Evolutionary conservation across 2,329 filamentous ascomycete species (phyloP).

Genomic region (Epichloe sylvatica): DNA sequence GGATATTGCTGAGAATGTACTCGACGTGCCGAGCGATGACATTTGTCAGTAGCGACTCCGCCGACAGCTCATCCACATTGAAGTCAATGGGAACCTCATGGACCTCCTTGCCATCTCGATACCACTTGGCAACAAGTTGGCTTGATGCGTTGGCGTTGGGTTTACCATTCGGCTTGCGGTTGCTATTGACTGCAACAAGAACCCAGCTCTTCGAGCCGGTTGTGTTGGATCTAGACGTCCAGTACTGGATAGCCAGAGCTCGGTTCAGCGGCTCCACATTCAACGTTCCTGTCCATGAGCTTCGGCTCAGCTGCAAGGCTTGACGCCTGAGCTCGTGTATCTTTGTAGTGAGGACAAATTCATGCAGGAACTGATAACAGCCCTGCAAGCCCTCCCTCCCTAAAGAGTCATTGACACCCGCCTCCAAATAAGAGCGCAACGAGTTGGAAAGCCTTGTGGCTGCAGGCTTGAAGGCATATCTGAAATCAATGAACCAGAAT

Average conservation of each 20-base stretch:
- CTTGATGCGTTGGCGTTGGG: constrained; percentile 34
- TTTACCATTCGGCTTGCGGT: constrained; percentile 30
- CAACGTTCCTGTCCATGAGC: constrained; percentile 65
- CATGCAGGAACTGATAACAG: constrained; percentile 78
- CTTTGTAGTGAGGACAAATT: constrained; percentile 80
- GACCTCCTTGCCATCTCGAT: constrained; percentile 66
- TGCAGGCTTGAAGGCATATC: constrained; percentile 65
- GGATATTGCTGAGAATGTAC: constrained; percentile 54
- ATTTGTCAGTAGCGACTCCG: constrained; percentile 58
- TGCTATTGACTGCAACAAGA: constrained; percentile 67
- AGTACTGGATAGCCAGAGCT: constrained; percentile 80
- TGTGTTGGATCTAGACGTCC: constrained; percentile 44
- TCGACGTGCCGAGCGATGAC: constrained; percentile 64
- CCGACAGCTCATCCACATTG: constrained; percentile 52
- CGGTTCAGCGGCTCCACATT: constrained; percentile 69
- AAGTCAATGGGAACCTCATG: constrained; percentile 53
- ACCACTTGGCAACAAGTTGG: constrained; percentile 59
- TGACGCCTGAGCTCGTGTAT: constrained; percentile 71
- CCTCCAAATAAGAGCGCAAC: constrained; percentile 54
- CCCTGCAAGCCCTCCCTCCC: constrained; percentile 56
- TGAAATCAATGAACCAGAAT: constrained; percentile 88
- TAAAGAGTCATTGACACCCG: constrained; percentile 57
- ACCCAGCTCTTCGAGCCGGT: constrained; percentile 73
- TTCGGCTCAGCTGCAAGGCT: constrained; percentile 52
- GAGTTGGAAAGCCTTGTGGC: constrained; percentile 45